Conservation (phyloP, 2,329 filamentous ascomycete genomes). For the Xylaria multiplex region DNA sequence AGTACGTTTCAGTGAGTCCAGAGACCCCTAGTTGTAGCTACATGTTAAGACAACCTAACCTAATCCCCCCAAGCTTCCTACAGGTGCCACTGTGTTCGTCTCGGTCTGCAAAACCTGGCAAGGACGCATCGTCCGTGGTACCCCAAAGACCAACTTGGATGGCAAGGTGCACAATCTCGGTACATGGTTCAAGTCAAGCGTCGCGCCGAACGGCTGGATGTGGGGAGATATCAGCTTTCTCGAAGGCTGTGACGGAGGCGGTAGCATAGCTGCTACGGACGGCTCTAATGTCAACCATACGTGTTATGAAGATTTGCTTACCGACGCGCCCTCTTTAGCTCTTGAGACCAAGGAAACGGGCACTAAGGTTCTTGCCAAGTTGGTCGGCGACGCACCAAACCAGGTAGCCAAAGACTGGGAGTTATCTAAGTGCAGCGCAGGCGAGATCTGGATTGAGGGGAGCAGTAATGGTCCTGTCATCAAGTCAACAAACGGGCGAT, state of each 20-base stretch:
- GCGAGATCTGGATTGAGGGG: constrained; percentile 28
- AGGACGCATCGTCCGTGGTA: constrained; percentile 45
- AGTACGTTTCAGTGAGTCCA: constrained; percentile 42
- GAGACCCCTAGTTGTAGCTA: not conserved
- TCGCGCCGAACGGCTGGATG: constrained; percentile 32
- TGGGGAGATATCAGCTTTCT: constrained; percentile 44
- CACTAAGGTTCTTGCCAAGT: constrained; percentile 20
- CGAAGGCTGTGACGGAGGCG: constrained; percentile 44
- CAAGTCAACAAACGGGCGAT: constrained; percentile 29
- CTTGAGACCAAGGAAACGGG: constrained; percentile 34
- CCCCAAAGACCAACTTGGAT: constrained; percentile 38
- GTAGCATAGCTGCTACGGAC: constrained; percentile 38
- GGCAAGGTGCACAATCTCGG: constrained; percentile 40
- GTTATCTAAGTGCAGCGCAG: constrained; percentile 25
- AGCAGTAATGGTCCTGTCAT: constrained; percentile 21
- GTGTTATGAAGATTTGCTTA: constrained; percentile 39
- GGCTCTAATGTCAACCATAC: constrained; percentile 33
- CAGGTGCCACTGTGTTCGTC: constrained; percentile 40
- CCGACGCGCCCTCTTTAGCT: constrained; percentile 36
- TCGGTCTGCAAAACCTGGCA: constrained; percentile 44
- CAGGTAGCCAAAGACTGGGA: constrained; percentile 29
- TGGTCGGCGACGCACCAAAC: constrained; percentile 29
- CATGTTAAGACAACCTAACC: not conserved
- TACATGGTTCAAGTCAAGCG: constrained; percentile 41
- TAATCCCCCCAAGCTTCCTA: constrained; percentile 36